Base-by-base conservation (phyloP, 2,329 filamentous ascomycete genomes). In the Sporothrix schenckii region DNA sequence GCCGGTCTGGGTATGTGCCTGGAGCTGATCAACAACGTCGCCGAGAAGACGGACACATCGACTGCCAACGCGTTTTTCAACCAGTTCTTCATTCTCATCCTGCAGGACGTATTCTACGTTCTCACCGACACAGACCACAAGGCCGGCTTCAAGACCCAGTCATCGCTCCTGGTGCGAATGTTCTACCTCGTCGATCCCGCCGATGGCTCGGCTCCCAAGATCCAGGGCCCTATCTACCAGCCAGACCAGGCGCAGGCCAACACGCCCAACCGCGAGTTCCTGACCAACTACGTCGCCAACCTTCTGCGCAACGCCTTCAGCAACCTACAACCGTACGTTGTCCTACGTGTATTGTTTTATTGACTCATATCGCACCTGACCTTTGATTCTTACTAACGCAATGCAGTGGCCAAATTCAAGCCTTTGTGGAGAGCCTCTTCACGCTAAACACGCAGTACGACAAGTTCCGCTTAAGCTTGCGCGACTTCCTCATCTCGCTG, bases 21-120 rank as follows among this genome's bases (percentile, higher is more conserved):
- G 75, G 95, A 99, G 82, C 86, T 99, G 74, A 94, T 99, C 79
- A 94, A 92, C 81, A 99, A 99, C 82, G 97, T 99, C 84, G 93
- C 94, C 10, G 94, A 97, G 76, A 91, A 94, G 78, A 91, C 93
- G 0, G 94, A 98, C 79, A 82, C 88, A 24, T 85, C 90, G 77
- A 98, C 93, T 0, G 92, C 94, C 74, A 96, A 93, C 76, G 90
- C 92, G 54, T 99, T 99, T 86, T 99, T 99, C 89, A 93, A 96
- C 80, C 93, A 94, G 79, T 99, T 98, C 83, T 99, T 95, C 81
- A 90, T 97, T 69, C 89, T 92, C 1, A 98, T 99, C 74, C 84
- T 99, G 66, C 95, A 99, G 81, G 95, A 99, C 77, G 93, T 99
- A 16, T 97, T 99, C 86, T 99, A 97, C 77, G 95, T 99, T 54